Conservation (phyloP, 129 eudicot genomes). For the Logfia minima region DNA sequence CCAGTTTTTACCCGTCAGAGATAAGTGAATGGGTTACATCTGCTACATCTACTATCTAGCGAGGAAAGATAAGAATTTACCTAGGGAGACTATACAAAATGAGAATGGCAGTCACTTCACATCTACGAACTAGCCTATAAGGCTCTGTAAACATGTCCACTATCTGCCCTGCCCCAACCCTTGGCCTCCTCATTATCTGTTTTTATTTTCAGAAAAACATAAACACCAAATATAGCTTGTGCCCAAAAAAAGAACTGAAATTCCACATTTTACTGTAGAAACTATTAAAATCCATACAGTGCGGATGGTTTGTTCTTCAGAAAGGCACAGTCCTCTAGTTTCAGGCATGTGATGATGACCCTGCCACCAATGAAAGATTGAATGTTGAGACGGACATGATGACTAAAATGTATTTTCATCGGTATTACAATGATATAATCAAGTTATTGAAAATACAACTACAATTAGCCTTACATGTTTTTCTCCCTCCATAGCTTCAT, state of each 20-base stretch:
- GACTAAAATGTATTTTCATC: conserved; percentile 2
- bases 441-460: background rate
- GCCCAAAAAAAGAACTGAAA: background rate
- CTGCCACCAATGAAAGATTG: conserved; percentile 43
- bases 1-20: background rate
- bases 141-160: conserved; percentile 92
- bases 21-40: background rate
- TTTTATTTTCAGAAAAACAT: conserved; percentile 8
- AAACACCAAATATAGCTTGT: background rate
- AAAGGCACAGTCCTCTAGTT: conserved; percentile 97
- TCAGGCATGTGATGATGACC: conserved; percentile 98
- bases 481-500: conserved; percentile 99
- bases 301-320: conserved; percentile 96
- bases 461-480: conserved; percentile 52
- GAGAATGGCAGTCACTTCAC: conserved; percentile 99
- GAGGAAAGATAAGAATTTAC: conserved; percentile 34
- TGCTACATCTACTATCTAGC: background rate
- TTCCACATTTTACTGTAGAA: background rate
- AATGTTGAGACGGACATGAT: background rate
- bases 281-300: conserved; percentile 49
- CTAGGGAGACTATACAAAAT: conserved; percentile 93
- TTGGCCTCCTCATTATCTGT: conserved; percentile 83
- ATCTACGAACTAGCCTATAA: conserved; percentile 60
- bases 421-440: background rate
- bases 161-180: conserved; percentile 71